phyloP scores from a whole-genome alignment of 495 filamentous ascomycete species.

The Tuber microsphaerosporum region DNA sequence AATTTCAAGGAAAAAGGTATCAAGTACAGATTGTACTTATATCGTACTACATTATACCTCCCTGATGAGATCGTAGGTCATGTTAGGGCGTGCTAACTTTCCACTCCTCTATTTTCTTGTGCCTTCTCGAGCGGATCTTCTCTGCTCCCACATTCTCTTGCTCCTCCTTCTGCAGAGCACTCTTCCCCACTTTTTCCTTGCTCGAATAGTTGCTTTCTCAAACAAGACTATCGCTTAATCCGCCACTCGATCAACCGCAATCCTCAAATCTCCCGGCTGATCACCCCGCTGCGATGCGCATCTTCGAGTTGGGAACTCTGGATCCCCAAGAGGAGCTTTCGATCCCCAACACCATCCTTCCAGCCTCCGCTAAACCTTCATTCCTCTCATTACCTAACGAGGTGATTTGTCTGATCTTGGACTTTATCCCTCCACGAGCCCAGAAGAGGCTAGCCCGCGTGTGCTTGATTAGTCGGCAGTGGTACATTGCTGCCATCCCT shows the following conservation, averaged over 20 bases:
- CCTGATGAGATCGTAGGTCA: background rate
- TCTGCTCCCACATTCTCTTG: background rate
- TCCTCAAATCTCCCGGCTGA: background rate
- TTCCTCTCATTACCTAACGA: conserved; percentile 25
- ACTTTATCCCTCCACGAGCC: conserved; percentile 28
- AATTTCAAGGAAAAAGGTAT: background rate
- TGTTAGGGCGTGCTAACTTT: background rate
- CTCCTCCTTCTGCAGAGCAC: background rate
- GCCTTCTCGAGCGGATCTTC: background rate
- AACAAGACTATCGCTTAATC: background rate
- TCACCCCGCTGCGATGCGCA: conserved; percentile 1
- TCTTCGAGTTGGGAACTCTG: background rate
- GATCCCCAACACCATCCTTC: conserved; percentile 35
- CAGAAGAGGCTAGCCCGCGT: conserved; percentile 32
- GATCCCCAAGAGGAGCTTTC: background rate
- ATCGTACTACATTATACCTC: background rate
- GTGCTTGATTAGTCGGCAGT: conserved; percentile 56
- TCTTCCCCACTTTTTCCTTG: background rate
- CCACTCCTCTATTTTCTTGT: background rate
- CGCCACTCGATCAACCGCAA: background rate
- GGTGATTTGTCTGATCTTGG: conserved; percentile 30
- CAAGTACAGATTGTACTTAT: background rate
- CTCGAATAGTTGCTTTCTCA: background rate
- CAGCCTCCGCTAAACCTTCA: background rate
- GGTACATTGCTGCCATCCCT: conserved; percentile 55